Percentiles rank a stretch among this genome's conserved stretches.
Evolutionary conservation across 495 filamentous ascomycete genomes (phyloP).

Genomic region (Durotheca rogersii): DNA sequence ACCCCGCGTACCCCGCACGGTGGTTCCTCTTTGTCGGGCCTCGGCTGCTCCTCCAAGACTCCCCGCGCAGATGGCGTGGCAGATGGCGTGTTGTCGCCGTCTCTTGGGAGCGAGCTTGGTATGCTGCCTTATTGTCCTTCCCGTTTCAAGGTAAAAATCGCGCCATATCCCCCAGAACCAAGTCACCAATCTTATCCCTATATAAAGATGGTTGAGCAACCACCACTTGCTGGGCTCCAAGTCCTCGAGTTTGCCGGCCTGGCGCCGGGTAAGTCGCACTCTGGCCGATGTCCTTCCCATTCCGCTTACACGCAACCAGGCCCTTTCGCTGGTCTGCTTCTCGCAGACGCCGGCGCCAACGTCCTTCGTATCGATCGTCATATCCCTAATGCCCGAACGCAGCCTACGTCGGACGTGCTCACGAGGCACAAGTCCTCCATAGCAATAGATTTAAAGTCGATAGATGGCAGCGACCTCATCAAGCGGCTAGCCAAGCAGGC

Average conservation of each 20-base stretch:
- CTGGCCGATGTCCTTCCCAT: neutral
- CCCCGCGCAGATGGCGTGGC: too few relatives aligned
- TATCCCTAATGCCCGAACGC: constrained; percentile 25
- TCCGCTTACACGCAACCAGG: constrained; percentile 47
- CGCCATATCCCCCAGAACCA: too few relatives aligned
- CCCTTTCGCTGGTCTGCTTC: constrained; percentile 85
- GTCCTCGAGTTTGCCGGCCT: constrained; percentile 90
- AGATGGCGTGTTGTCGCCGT: too few relatives aligned
- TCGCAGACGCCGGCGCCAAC: constrained; percentile 83
- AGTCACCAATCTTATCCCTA: too few relatives aligned
- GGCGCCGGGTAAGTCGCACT: constrained; percentile 66
- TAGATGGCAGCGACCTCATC: constrained; percentile 61
- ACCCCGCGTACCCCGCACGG: too few relatives aligned
- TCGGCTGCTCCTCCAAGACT: too few relatives aligned
- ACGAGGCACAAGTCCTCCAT: constrained; percentile 79
- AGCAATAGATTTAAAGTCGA: constrained; percentile 71
- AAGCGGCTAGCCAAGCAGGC: constrained; percentile 60
- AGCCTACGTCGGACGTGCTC: constrained; percentile 64
- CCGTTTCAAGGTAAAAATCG: too few relatives aligned
- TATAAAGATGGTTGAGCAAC: constrained; percentile 46
- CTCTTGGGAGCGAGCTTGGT: too few relatives aligned
- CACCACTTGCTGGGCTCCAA: constrained; percentile 71
- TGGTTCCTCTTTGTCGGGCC: too few relatives aligned
- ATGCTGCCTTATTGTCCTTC: too few relatives aligned
- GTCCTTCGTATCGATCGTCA: constrained; percentile 85